phyloP scores from a whole-genome alignment of 805 yeast genomes.

The Schwanniomyces pseudopolymorphus region DNA sequence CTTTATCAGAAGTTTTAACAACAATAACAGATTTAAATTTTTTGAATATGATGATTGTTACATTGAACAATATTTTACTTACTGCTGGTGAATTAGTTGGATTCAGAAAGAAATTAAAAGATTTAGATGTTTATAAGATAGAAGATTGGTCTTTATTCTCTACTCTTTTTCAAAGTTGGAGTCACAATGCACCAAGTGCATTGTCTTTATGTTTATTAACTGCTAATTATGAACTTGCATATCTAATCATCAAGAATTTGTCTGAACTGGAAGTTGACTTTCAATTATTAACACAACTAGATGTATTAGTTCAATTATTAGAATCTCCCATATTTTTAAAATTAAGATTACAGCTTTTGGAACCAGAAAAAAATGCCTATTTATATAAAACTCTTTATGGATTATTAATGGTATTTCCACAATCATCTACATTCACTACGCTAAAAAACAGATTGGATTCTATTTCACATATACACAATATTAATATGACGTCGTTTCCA shows the following conservation, averaged over 20 bases:
- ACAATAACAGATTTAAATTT: constrained; percentile 56
- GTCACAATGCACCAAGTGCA: constrained; percentile 86
- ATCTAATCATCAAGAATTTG: constrained; percentile 72
- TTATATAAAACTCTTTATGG: constrained; percentile 89
- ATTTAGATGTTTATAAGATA: constrained; percentile 48
- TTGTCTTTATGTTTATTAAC: constrained; percentile 82
- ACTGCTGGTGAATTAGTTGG: constrained; percentile 79
- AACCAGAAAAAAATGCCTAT: constrained; percentile 78
- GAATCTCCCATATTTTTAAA: constrained; percentile 93
- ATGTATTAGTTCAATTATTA: constrained; percentile 81
- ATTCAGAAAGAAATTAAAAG: constrained; percentile 64
- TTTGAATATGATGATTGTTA: constrained; percentile 78
- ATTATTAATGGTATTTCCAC: constrained; percentile 89
- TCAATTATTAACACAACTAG: constrained; percentile 79
- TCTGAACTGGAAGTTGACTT: constrained; percentile 82
- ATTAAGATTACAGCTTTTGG: constrained; percentile 81
- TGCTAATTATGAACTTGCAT: constrained; percentile 86
- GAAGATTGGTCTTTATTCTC: constrained; percentile 73
- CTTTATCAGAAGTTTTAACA: constrained; percentile 73
- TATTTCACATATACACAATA: constrained; percentile 42
- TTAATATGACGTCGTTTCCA: constrained; percentile 9
- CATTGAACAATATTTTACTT: constrained; percentile 78
- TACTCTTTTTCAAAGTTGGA: constrained; percentile 84
- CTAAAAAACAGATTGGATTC: constrained; percentile 73
- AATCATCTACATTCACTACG: constrained; percentile 84